These are phyloP conservation scores for Verticillium alfalfae DNA, from an alignment of 2,329 filamentous ascomycete genomes.

Conservation along the genomic window DNA sequence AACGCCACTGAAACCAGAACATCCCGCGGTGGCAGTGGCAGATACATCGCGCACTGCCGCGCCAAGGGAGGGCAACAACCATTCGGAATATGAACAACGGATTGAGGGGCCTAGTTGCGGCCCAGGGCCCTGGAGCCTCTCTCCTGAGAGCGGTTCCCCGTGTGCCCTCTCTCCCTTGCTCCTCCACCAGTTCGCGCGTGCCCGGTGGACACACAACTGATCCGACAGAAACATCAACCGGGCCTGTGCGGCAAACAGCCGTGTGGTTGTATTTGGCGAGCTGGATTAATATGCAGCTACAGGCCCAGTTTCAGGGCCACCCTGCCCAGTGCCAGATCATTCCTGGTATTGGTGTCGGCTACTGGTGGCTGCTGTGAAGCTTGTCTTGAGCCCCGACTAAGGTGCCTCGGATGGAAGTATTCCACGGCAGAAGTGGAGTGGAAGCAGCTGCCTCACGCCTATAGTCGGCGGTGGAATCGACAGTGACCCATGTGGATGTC, in stretches of 20 bases:
- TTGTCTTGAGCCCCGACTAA: neutral
- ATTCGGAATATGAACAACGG: neutral
- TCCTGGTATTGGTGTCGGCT: too few relatives aligned
- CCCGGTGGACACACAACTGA: neutral
- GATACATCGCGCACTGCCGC: neutral
- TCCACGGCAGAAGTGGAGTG: neutral
- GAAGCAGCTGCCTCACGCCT: neutral
- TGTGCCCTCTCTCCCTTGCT: neutral
- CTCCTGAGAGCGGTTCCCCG: too few relatives aligned
- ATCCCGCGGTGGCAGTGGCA: neutral
- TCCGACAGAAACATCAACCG: neutral
- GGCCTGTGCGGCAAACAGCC: neutral
- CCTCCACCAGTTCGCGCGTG: constrained; percentile 22
- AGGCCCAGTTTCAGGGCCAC: too few relatives aligned
- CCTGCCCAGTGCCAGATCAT: too few relatives aligned
- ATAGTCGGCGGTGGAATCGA: neutral
- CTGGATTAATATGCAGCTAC: too few relatives aligned
- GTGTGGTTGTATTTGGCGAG: too few relatives aligned
- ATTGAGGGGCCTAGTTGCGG: neutral
- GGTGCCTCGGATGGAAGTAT: neutral
- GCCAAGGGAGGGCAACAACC: constrained; percentile 2
- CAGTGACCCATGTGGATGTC: neutral
- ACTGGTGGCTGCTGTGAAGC: neutral
- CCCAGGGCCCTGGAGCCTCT: too few relatives aligned
- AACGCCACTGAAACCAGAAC: neutral